phyloP scores from a whole-genome alignment of 2,329 filamentous ascomycete genomes.

The Ramichloridium luteum region DNA sequence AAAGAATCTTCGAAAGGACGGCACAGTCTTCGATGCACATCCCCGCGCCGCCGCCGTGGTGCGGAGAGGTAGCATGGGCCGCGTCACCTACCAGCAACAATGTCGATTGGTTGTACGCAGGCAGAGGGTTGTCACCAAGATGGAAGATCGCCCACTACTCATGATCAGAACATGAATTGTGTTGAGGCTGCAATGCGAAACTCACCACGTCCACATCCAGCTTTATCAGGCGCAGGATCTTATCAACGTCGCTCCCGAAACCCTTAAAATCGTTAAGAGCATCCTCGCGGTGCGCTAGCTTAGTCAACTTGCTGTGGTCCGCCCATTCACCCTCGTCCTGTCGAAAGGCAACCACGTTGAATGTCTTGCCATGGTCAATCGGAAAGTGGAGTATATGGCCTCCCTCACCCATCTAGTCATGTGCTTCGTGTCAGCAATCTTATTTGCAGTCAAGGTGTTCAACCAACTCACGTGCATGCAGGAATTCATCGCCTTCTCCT shows the following conservation, averaged over 20 bases:
- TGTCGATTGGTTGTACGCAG: conserved; percentile 25
- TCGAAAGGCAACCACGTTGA: conserved; percentile 21
- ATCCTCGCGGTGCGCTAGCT: conserved; percentile 14
- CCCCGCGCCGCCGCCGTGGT: conserved; percentile 28
- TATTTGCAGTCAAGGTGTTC: conserved; percentile 2
- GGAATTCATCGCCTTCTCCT: conserved; percentile 17
- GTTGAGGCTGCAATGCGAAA: background rate
- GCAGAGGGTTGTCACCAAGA: conserved; percentile 24
- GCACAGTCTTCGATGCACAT: conserved; percentile 22
- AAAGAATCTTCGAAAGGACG: conserved; percentile 19
- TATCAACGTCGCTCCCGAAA: conserved; percentile 15
- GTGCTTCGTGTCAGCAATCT: conserved; percentile 3
- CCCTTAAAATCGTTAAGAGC: conserved; percentile 16
- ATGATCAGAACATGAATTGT: too few species aligned
- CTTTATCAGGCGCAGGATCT: conserved; percentile 16
- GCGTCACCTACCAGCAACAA: conserved; percentile 29
- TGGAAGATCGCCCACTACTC: conserved; percentile 32
- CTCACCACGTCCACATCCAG: conserved; percentile 14
- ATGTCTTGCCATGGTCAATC: conserved; percentile 15
- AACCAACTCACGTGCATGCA: conserved; percentile 17
- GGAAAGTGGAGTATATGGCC: conserved; percentile 51
- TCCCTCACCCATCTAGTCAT: conserved; percentile 21
- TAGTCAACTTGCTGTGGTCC: conserved; percentile 13
- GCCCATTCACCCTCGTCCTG: conserved; percentile 15
- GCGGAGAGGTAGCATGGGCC: conserved; percentile 31